phyloP scores from a whole-genome alignment of 805 yeast species.

The Aciculoconidium aculeatum region DNA sequence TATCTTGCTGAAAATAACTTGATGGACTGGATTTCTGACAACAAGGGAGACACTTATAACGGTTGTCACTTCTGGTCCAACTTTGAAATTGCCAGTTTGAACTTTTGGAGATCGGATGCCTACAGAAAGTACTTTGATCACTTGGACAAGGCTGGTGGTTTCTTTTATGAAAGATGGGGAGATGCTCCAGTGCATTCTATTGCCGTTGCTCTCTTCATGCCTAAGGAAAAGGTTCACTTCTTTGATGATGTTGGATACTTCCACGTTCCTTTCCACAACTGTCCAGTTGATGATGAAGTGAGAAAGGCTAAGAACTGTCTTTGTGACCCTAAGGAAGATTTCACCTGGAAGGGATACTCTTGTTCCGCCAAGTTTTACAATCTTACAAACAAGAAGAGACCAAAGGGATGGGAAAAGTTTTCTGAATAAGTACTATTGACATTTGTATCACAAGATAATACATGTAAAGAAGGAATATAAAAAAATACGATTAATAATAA shows the following conservation, averaged over 20 bases:
- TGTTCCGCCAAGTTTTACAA: constrained; percentile 63
- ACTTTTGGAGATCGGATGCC: constrained; percentile 70
- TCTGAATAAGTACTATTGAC: constrained; percentile 32
- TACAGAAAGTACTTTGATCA: constrained; percentile 65
- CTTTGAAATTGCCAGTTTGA: constrained; percentile 73
- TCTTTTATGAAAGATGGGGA: constrained; percentile 92
- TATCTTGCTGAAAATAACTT: constrained; percentile 57
- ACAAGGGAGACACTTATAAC: constrained; percentile 64
- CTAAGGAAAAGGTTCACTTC: constrained; percentile 64
- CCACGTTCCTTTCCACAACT: constrained; percentile 76
- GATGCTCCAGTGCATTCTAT: constrained; percentile 91
- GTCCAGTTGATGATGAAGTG: constrained; percentile 65
- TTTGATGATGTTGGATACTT: constrained; percentile 82
- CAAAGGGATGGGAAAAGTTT: constrained; percentile 65
- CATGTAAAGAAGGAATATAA: background rate
- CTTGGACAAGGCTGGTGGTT: constrained; percentile 82
- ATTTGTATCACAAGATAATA: background rate
- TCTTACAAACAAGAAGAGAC: constrained; percentile 51
- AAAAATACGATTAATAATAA: background rate
- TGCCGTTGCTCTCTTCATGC: constrained; percentile 75
- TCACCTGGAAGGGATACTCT: constrained; percentile 71
- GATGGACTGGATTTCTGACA: constrained; percentile 65
- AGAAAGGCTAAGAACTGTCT: constrained; percentile 60
- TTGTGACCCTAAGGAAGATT: constrained; percentile 68
- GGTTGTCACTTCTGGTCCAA: constrained; percentile 91